phyloP scores from a whole-genome alignment of 148 eudicot species.

The Tetragonia tetragonoides region DNA sequence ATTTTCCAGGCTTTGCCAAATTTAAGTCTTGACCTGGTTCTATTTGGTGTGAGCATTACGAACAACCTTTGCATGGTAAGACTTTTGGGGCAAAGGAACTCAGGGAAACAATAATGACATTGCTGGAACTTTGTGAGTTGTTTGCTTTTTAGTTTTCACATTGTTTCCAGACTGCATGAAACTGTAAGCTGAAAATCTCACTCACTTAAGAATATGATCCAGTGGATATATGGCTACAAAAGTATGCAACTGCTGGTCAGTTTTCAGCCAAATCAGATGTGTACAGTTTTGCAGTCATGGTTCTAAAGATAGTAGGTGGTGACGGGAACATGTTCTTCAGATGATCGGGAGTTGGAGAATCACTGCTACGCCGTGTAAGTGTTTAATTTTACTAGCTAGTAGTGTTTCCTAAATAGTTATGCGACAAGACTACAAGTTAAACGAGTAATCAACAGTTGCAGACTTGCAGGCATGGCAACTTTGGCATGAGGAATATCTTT shows the following conservation, averaged over 20 bases:
- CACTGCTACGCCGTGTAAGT: conserved; percentile 29
- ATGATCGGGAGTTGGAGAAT: conserved; percentile 1
- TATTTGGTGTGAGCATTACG: too few relatives aligned
- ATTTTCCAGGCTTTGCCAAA: conserved; percentile 23
- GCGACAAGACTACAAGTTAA: not conserved
- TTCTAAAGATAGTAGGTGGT: conserved; percentile 34
- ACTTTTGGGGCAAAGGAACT: conserved; percentile 30
- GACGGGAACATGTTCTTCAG: conserved; percentile 14
- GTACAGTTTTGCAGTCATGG: conserved; percentile 35
- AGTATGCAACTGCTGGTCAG: conserved; percentile 32
- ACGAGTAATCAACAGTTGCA: not conserved
- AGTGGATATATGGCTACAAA: conserved; percentile 37
- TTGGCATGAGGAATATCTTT: not conserved
- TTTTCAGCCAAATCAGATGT: conserved; percentile 38
- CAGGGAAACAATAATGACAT: conserved; percentile 26
- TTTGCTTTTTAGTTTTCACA: not conserved
- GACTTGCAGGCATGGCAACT: conserved; percentile 1
- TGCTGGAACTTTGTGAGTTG: conserved; percentile 25
- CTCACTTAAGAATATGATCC: not conserved
- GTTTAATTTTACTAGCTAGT: not conserved
- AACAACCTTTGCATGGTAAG: conserved; percentile 25
- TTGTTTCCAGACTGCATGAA: not conserved
- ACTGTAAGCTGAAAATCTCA: not conserved
- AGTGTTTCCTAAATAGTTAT: not conserved
- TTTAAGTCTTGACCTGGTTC: conserved; percentile 19